Base-by-base conservation (phyloP, 345 rosid genomes). In the Draba incana region DNA sequence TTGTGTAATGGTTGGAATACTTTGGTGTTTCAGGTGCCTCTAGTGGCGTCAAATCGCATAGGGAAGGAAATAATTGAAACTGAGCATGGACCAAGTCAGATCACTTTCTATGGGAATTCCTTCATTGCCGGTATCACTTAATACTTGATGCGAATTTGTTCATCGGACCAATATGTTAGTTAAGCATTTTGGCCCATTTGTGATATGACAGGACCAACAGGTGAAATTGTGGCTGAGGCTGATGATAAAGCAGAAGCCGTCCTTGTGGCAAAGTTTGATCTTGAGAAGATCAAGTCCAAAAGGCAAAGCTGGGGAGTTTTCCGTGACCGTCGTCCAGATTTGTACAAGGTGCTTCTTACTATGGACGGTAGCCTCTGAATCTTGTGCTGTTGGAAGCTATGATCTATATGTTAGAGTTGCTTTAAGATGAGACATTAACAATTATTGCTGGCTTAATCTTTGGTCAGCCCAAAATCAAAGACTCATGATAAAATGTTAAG, bases 221-320 rank as follows among this genome's bases (percentile, higher is more conserved):
- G 98, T 69, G 97, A 89, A 76, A 85, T 89, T 7, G 87, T 89
- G 51, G 85, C 85, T 3, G 70, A 74, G 69, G 95, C 96, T 12
- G 83, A 80, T 75, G 92, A 91, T 61, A 85, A 84, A 75, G 75
- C 86, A 41, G 98, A 91, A 74, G 89, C 86, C 2, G 79, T 94
- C 72, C 90, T 94, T 7, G 76, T 91, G 69, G 96, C 98, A 23
- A 62, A 77, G 64, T 91, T 94, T 68, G 92, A 94, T 82, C 92
- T 91, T 2, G 89, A 80, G 35, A 81, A 69, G 79, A 85, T 91
- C 64, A 94, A 86, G 75, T 55, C 67, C 2, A 91, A 84, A 79
- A 84, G 99, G 72, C 84, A 81, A 75, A 72, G 99, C 42, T 91
- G 99, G 98, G 98, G 93, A 14, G 78, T 91, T 57, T 94, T 91